These are phyloP conservation scores for Narthecium ossifragum DNA, from an alignment of 106 monocot species.

Conservation along the genomic window DNA sequence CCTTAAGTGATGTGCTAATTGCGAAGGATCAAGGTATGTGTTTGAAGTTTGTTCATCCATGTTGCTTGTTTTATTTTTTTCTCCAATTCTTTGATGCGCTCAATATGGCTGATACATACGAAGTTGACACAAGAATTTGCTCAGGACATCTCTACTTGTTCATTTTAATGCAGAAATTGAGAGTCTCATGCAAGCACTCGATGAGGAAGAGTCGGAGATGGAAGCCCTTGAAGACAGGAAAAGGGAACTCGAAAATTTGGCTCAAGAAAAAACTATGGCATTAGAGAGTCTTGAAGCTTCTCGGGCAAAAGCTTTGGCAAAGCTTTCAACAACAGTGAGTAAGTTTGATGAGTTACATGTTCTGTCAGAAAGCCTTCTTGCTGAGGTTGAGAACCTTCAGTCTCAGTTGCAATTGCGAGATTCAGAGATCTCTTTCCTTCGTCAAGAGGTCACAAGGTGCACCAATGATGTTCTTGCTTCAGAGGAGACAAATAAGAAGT, in stretches of 20 bases:
- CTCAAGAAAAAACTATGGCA: constrained; percentile 44
- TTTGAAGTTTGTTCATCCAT: neutral
- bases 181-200: constrained; percentile 86
- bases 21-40: constrained; percentile 85
- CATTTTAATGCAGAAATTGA: constrained; percentile 69
- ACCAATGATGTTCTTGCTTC: constrained; percentile 69
- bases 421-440: constrained; percentile 90
- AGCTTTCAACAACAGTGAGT: constrained; percentile 77
- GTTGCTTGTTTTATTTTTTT: neutral
- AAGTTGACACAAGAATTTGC: too few species aligned
- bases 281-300: constrained; percentile 71
- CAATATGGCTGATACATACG: neutral
- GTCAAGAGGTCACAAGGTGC: constrained; percentile 81
- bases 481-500: constrained; percentile 66
- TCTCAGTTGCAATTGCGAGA: constrained; percentile 66
- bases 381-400: constrained; percentile 86
- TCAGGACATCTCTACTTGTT: too few species aligned
- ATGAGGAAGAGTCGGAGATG: constrained; percentile 89
- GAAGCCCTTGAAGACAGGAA: constrained; percentile 56
- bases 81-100: neutral
- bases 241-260: constrained; percentile 36
- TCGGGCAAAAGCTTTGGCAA: constrained; percentile 42
- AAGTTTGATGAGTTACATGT: constrained; percentile 97
- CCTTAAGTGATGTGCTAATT: constrained; percentile 46
- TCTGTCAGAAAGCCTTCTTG: constrained; percentile 81